Evolutionary conservation across 2,329 filamentous ascomycete species (phyloP).

Genomic region (Aureobasidium sp.): DNA sequence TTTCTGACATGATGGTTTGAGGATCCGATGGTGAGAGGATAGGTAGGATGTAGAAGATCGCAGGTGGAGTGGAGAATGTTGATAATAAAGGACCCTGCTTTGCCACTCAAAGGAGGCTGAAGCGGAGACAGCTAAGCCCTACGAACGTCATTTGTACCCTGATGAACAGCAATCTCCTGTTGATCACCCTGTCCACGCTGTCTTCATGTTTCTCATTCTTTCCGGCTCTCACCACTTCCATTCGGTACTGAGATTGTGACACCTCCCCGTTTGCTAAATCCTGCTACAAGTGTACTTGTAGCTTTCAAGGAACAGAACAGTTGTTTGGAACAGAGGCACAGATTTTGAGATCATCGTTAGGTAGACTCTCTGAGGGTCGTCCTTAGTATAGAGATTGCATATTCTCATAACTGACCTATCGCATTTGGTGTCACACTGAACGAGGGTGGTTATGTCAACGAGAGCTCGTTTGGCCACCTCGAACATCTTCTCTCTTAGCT

Average conservation of each 20-base stretch:
- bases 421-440: too few relatives aligned
- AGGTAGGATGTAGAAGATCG: neutral
- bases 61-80: neutral
- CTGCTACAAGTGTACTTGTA: too few relatives aligned
- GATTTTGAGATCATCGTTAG: too few relatives aligned
- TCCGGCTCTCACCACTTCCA: neutral
- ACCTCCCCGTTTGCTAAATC: too few relatives aligned
- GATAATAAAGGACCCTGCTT: slow-evolving; percentile 1
- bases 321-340: too few relatives aligned
- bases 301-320: neutral
- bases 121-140: neutral
- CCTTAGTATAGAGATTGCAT: too few relatives aligned
- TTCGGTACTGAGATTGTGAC: too few relatives aligned
- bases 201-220: neutral
- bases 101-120: slow-evolving; percentile 1
- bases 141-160: neutral
- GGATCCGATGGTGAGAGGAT: neutral
- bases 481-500: too few relatives aligned
- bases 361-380: too few relatives aligned
- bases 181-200: neutral
- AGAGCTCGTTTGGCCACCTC: too few relatives aligned
- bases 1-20: neutral
- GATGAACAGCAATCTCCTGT: neutral
- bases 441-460: too few relatives aligned
- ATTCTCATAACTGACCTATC: too few relatives aligned